Conservation (phyloP, 2,329 filamentous ascomycete genomes). For the Fusarium tupiense region DNA sequence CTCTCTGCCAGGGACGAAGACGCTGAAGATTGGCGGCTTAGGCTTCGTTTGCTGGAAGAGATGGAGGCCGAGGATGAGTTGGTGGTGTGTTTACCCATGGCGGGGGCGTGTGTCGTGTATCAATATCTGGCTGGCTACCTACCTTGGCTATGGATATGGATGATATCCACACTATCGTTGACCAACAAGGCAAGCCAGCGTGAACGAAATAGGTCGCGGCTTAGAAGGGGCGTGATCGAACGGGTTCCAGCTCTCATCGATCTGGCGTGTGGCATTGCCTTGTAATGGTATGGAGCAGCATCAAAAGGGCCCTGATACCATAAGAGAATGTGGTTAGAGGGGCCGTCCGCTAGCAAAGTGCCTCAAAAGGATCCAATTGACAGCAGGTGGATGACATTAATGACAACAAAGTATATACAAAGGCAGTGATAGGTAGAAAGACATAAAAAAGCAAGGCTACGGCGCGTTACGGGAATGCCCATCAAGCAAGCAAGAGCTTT, state of each 20-base stretch:
- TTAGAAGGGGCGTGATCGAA: conserved; percentile 23
- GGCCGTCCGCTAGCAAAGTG: neutral
- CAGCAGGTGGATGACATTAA: neutral
- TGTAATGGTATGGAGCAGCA: conserved; percentile 16
- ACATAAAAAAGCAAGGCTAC: conserved; percentile 28
- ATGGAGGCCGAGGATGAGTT: conserved; percentile 20
- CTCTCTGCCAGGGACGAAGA: conserved; percentile 37
- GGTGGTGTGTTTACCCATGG: conserved; percentile 43
- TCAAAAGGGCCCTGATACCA: conserved; percentile 7
- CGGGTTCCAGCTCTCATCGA: conserved; percentile 15
- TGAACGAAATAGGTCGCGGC: neutral
- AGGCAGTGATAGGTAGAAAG: neutral
- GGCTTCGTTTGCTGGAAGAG: conserved; percentile 34
- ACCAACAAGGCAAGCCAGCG: conserved; percentile 1
- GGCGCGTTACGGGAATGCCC: conserved; percentile 10
- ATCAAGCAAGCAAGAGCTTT: conserved; percentile 5
- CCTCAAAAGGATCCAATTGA: neutral
- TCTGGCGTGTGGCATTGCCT: conserved; percentile 7
- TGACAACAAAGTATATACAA: neutral
- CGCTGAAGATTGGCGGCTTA: conserved; percentile 37
- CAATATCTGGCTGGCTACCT: neutral
- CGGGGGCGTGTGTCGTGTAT: conserved; percentile 30
- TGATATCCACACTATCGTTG: neutral
- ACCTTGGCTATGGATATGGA: neutral
- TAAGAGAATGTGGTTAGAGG: neutral